Evolutionary conservation across 352 stramenopile species (phyloP), one percentile per base, ranked within the genome.

Genomic region (Saprolegnia parasitica): DNA sequence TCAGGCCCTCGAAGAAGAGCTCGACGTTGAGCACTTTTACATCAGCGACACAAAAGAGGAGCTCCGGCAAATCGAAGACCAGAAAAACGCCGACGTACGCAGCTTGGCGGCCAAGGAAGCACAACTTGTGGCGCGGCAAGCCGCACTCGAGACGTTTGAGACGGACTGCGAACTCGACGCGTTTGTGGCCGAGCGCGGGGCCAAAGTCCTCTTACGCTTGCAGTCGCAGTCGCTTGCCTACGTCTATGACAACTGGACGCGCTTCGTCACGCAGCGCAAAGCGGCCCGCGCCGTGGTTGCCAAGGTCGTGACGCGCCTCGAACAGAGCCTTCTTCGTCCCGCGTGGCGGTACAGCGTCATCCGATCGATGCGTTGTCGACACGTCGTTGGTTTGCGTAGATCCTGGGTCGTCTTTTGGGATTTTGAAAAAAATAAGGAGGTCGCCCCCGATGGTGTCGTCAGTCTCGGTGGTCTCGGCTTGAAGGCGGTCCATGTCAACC

Each of bases 11-110:
- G 83, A 90, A 65, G 86, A 94, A 71, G 86, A 94, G 64, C 81
- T 94, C 21, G 83, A 88, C 61, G 92, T 94, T 39, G 86, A 94
- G 42, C 80, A 90, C 65, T 75, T 91, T n/a, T 94, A 92, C 66
- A 94, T 94, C 52, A 61, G 87, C 2, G 83, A 94, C 46, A 80
- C 81, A 5, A 94, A 94, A 54, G 67, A 78, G 10, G 84, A 92
- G 40, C 84, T 88, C 29, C 72, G 90, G 5, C 77, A 81, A 60
- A 78, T 87, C 5, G 83, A 94, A 52, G 89, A 90, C 49, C 86
- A 87, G 42, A 60, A 91, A n/a, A 76, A 77, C 13, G 80, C 72
- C n/a, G 85, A 91, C 50, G 71, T 77, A 15, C 86, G 80, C 21
- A 76, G 72, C 0, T 75, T 76, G 1, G 73, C 74, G 1, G 72